phyloP scores from a whole-genome alignment of 1,284 basidiomycete species.

The Cryptococcus sp. region DNA sequence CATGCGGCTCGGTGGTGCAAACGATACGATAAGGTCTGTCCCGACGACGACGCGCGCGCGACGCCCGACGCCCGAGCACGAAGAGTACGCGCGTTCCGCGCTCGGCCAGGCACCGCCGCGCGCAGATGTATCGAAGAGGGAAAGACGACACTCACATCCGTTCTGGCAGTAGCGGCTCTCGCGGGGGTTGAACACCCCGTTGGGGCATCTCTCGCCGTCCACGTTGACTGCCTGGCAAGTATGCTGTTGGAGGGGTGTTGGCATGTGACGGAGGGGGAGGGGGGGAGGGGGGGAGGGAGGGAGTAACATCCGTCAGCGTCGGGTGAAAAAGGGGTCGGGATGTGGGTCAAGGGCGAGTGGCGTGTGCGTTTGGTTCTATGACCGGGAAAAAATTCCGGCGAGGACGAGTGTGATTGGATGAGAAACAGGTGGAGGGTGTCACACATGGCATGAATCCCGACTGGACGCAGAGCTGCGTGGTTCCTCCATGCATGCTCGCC shows the following conservation, averaged over 20 bases:
- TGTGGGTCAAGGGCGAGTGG: not conserved
- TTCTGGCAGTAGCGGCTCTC: constrained; percentile 12
- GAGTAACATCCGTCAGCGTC: constrained; percentile 1
- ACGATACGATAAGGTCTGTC: too few relatives aligned
- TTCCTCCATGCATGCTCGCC: not conserved
- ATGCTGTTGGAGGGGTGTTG: constrained; percentile 5
- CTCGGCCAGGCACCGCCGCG: too few relatives aligned
- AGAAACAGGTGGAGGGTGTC: too few relatives aligned
- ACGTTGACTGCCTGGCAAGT: constrained; percentile 20
- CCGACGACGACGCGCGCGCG: too few relatives aligned
- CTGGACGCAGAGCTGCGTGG: too few relatives aligned
- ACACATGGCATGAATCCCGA: too few relatives aligned
- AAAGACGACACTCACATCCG: constrained; percentile 20
- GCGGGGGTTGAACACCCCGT: constrained; percentile 11
- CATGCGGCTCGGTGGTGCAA: too few relatives aligned
- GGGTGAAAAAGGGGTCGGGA: not conserved
- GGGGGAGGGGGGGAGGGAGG: not conserved
- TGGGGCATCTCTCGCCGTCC: constrained; percentile 20
- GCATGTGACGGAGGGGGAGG: not conserved
- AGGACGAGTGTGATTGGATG: not conserved
- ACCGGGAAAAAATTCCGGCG: not conserved
- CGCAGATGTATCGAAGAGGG: not conserved
- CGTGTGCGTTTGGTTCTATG: not conserved
- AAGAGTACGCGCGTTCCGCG: too few relatives aligned
- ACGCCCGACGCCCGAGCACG: too few relatives aligned